These are phyloP conservation scores for Batrachochytrium dendrobatidis DNA, from an alignment of 371 early-diverging fungal genomes.

Conservation along the genomic window DNA sequence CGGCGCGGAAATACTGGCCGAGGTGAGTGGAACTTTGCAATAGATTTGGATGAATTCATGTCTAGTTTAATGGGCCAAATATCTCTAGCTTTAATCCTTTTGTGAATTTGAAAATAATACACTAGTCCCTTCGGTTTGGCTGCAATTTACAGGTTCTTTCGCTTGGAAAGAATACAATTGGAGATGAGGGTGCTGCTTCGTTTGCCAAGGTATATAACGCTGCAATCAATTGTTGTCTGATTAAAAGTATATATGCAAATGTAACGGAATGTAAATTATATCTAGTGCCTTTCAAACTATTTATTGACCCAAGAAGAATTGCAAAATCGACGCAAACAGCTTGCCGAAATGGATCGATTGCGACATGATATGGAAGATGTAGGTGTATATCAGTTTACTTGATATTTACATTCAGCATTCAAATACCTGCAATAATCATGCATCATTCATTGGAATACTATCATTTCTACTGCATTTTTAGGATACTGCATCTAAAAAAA, in stretches of 20 bases:
- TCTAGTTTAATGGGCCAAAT: too few relatives aligned
- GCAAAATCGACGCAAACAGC: slow-evolving; percentile 22
- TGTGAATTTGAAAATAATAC: too few relatives aligned
- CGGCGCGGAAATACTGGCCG: slow-evolving; percentile 35
- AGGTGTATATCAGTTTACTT: not conserved
- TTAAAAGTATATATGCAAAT: not conserved
- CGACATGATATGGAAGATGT: slow-evolving; percentile 39
- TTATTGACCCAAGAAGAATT: slow-evolving; percentile 33
- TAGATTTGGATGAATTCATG: not conserved
- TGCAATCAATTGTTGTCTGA: not conserved
- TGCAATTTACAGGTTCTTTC: slow-evolving; percentile 25
- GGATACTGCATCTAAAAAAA: slow-evolving; percentile 30
- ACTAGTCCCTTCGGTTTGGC: slow-evolving; percentile 32
- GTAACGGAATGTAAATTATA: not conserved
- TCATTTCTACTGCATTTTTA: slow-evolving; percentile 3
- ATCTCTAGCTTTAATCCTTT: too few relatives aligned
- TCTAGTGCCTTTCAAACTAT: slow-evolving; percentile 29
- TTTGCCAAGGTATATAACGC: slow-evolving; percentile 30
- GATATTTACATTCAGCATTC: not conserved
- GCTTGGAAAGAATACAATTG: slow-evolving; percentile 32
- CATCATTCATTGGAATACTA: too few relatives aligned
- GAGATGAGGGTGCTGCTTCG: slow-evolving; percentile 32
- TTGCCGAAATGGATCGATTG: slow-evolving; percentile 29
- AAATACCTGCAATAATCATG: too few relatives aligned
- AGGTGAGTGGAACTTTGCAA: slow-evolving; percentile 16